Base-by-base conservation (phyloP, 2,329 filamentous ascomycete genomes). In the Pestalotiopsis fici region DNA sequence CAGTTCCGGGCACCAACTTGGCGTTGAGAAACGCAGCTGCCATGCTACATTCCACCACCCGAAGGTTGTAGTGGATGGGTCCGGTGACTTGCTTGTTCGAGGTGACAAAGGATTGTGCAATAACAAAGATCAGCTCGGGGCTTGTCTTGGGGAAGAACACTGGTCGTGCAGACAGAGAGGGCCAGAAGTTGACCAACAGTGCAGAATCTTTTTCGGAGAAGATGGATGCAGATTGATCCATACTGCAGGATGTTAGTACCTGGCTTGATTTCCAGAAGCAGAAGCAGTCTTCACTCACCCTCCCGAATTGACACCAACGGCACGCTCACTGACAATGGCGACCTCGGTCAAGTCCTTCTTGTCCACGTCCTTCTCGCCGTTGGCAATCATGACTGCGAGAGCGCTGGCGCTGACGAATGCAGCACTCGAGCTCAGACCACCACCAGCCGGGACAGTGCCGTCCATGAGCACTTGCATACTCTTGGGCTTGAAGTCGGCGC, bases 181-280 rank as follows among this genome's bases (percentile, higher is more conserved):
- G 96, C 70, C 90, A 90, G 83, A 99, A 99, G 11, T 91, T 93
- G 68, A 98, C 95, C 77, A 97, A 95, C 56, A 98, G 88, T 11
- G 96, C 94, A 50, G 92, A 93, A 63, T 93, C 95, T 71, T 91
- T 90, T 74, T 93, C 87, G 0, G 94, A 95, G 81, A 99, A 96
- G 70, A 99, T 95, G 0, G 95, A 98, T 39, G 96, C 96, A 15
- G 94, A 91, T 82, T 99, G 96, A 77, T 99, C 96, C 96, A 99
- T 98, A 66, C 95, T 94, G 69, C 68, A 37, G 43, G 57, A 28
- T 25, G 62, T 69, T 37, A 60, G 59, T 67, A 21, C 28, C n/a
- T 59, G 6, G 21, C 28, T 43, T 21, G 11, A 23, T 4, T 31
- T 21, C 18, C 15, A 43, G 28, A 21, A 18, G 0, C 18, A 11